Base-by-base conservation (phyloP, 345 rosid genomes). In the Moricandia moricandioides region DNA sequence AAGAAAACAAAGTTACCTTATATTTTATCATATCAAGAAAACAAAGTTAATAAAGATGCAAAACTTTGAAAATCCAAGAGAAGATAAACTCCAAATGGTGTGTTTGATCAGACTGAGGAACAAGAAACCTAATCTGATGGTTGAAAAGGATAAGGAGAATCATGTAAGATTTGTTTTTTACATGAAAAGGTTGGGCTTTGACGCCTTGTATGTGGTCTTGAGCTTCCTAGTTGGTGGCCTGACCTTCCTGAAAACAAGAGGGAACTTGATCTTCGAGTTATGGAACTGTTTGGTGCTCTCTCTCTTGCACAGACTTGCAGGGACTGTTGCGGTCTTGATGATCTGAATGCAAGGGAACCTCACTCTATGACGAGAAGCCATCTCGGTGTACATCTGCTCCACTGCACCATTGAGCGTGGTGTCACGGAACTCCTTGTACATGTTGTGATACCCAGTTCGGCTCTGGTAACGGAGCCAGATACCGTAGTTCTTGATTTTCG, bases 301-400 rank as follows among this genome's bases (percentile, higher is more conserved):
- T 71, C 91, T 84, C 73, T 84, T 79, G 86, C 86, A 84, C 7
- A 84, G 80, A 26, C 64, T 81, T 0, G 86, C 83, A 5, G 86
- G 86, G 58, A 87, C 74, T 0, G 91, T 87, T 0, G 88, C 86
- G 2, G 88, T 87, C 78, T 87, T 85, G 70, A 85, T 87, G 65
- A 87, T 84, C 81, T 87, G 89, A 35, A 87, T 85, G 83, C 89
- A 87, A 12, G 88, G 91, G 74, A 83, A 87, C 83, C 89, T 83
- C 49, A 85, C 91, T 33, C 89, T 79, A 56, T 87, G 89, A 2
- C 91, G 85, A 72, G 89, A 87, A 27, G 91, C 89, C 91, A 87
- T 85, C 83, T 87, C 91, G 16, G 62, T 85, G 85, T 87, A 85
- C 88, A 87, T 87, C 69, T 87, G 89, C 54, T 87, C 91, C 8